These are phyloP conservation scores for Alloteropsis angusta DNA, from an alignment of 202 grass and related monocot genomes.

Conservation along the genomic window DNA sequence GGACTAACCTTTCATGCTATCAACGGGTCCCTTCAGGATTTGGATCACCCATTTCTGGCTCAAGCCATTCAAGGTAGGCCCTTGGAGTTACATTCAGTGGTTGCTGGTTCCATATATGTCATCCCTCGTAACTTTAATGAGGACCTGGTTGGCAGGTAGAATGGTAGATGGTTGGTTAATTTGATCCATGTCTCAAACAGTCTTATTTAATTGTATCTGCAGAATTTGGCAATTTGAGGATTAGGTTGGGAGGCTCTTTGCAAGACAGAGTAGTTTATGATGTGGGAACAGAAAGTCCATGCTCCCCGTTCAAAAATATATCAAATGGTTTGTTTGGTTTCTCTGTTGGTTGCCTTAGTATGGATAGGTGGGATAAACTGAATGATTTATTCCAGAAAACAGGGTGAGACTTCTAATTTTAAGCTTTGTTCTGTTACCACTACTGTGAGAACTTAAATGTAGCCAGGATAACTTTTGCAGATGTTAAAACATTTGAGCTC, in stretches of 20 bases:
- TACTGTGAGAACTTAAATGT: background rate
- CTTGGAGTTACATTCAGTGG: conserved; percentile 2
- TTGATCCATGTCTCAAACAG: background rate
- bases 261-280: conserved; percentile 95
- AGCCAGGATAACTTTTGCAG: background rate
- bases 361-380: conserved; percentile 85
- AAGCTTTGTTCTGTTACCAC: background rate
- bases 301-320: conserved; percentile 60
- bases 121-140: background rate
- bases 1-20: conserved; percentile 7
- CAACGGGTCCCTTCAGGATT: conserved; percentile 40
- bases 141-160: background rate
- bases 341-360: conserved; percentile 73
- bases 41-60: conserved; percentile 78
- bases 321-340: conserved; percentile 89
- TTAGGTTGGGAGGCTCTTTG: conserved; percentile 90
- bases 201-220: conserved; percentile 18
- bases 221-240: conserved; percentile 74
- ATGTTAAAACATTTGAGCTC: background rate
- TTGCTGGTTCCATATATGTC: background rate
- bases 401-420: conserved; percentile 39
- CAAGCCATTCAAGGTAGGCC: conserved; percentile 68
- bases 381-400: conserved; percentile 70
- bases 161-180: background rate
- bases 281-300: conserved; percentile 45